Evolutionary conservation across 1,139 yeast species (phyloP), one percentile per base, ranked within the genome.

Genomic region (Taphrina pruni): DNA sequence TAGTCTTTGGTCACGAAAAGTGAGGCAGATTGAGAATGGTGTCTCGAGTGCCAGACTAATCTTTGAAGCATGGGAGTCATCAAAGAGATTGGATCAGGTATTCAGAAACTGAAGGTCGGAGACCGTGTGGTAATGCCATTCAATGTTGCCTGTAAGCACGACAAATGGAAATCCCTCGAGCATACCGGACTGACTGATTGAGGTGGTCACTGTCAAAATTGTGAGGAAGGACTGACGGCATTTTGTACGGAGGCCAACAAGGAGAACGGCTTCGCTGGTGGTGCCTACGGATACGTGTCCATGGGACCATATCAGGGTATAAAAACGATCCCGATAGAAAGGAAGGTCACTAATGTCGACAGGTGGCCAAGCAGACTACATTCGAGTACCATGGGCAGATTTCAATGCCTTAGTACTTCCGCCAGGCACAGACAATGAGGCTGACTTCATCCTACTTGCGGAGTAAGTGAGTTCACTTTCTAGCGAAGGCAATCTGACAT

Each of bases 311-410:
- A 61, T 41, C 62, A 70, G 21, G 71, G 71, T 48, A 46, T 60
- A 26, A 26, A 26, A 26, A 26, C 4, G 32, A 26, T 26, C 4
- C 32, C 4, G 32, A 26, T 26, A 26, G 4, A 4, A 4, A 26
- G 32, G 32, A 26, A 26, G 32, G 3, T 14, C 6, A 14, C 38
- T 26, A 17, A 45, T n/a, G 8, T 12, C 43, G 48, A 12, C 50
- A 69, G 88, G 88, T 0, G 87, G 85, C 1, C 88, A 86, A 74
- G 88, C 88, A 0, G 87, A 86, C 73, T 86, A 81, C 72, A 86
- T 86, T 14, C 76, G 86, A 17, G 82, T 87, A 20, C 90, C 90
- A 0, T 80, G 78, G 71, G 89, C 89, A 2, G 84, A 81, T 20
- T 52, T 60, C 26, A 69, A 69, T 48, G 57, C 58, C 21, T 50